Percentiles rank a stretch among this genome's conserved stretches.
Conservation (phyloP, 2,329 filamentous ascomycete species). For the Byssothecium circinans region DNA sequence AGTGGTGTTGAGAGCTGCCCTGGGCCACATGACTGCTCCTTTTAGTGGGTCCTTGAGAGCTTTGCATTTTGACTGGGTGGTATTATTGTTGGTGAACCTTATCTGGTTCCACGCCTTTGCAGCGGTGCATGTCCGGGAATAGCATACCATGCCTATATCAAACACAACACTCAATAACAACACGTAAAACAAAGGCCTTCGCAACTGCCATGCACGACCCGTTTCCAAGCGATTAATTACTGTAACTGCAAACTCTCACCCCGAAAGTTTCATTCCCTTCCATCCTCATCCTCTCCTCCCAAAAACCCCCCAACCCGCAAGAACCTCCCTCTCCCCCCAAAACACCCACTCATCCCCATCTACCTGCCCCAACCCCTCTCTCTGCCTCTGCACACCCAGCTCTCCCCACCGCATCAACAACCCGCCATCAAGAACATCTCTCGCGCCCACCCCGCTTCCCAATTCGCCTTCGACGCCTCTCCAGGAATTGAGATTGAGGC, state of each 20-base stretch:
- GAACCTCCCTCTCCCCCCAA: slow-evolving; percentile 67
- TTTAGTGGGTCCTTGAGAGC: too few relatives aligned
- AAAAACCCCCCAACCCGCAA: slow-evolving; percentile 65
- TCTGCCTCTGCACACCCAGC: slow-evolving; percentile 68
- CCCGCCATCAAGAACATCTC: slow-evolving; percentile 77
- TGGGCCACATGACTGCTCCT: too few relatives aligned
- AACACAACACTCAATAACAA: too few relatives aligned
- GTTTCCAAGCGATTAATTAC: too few relatives aligned
- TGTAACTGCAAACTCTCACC: too few relatives aligned
- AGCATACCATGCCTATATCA: too few relatives aligned
- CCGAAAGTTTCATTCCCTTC: background rate
- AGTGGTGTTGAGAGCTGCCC: too few relatives aligned
- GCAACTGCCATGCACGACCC: too few relatives aligned
- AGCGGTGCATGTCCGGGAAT: too few relatives aligned
- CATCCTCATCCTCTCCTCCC: slow-evolving; percentile 14
- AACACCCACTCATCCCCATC: slow-evolving; percentile 70
- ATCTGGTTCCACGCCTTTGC: background rate
- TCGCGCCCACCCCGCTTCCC: slow-evolving; percentile 49
- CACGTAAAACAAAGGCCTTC: too few relatives aligned
- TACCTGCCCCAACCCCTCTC: slow-evolving; percentile 73
- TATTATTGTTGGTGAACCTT: background rate
- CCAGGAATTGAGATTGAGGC: slow-evolving; percentile 81
- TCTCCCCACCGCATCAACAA: slow-evolving; percentile 75
- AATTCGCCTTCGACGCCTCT: slow-evolving; percentile 57
- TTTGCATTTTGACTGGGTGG: too few relatives aligned